A percentile compares a stretch with the other conserved stretches of the same genome.
These are phyloP conservation scores for Fusarium veterinarium DNA, from an alignment of 2,329 filamentous ascomycete genomes.

Conservation along the genomic window DNA sequence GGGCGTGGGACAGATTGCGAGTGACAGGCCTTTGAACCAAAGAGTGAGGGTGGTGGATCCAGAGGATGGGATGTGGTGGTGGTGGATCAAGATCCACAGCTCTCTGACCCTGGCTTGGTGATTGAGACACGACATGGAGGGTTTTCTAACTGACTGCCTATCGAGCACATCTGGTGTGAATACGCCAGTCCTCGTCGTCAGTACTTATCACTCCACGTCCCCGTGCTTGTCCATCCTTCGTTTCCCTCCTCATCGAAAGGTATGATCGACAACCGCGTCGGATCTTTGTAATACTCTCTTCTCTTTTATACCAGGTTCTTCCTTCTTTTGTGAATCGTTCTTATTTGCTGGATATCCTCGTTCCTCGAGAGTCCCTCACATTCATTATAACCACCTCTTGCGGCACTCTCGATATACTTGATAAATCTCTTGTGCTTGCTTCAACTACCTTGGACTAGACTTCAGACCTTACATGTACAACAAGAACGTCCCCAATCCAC, in stretches of 20 bases:
- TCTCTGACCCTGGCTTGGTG: conserved; percentile 54
- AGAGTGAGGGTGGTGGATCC: conserved; percentile 38
- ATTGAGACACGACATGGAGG: conserved; percentile 63
- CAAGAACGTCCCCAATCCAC: conserved; percentile 44
- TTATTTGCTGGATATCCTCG: conserved; percentile 56
- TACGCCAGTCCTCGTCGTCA: conserved; percentile 51
- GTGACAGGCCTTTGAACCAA: conserved; percentile 14
- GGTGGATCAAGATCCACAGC: conserved; percentile 45
- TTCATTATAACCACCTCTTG: conserved; percentile 50
- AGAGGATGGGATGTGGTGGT: conserved; percentile 40
- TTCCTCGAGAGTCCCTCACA: conserved; percentile 55
- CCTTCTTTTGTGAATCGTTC: conserved; percentile 60
- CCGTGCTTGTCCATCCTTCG: conserved; percentile 55
- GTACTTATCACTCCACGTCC: conserved; percentile 63
- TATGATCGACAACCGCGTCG: conserved; percentile 63
- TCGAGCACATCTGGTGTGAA: conserved; percentile 45
- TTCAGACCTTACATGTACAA: conserved; percentile 48
- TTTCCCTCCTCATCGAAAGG: conserved; percentile 50
- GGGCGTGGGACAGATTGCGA: conserved; percentile 31
- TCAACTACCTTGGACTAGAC: conserved; percentile 30
- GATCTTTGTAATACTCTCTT: conserved; percentile 59
- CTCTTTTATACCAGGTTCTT: conserved; percentile 62
- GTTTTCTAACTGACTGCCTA: conserved; percentile 45
- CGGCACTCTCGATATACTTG: conserved; percentile 40
- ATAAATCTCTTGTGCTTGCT: conserved; percentile 33